These are phyloP conservation scores for Penicillium silybi DNA, from an alignment of 495 filamentous ascomycete genomes.

Conservation along the genomic window DNA sequence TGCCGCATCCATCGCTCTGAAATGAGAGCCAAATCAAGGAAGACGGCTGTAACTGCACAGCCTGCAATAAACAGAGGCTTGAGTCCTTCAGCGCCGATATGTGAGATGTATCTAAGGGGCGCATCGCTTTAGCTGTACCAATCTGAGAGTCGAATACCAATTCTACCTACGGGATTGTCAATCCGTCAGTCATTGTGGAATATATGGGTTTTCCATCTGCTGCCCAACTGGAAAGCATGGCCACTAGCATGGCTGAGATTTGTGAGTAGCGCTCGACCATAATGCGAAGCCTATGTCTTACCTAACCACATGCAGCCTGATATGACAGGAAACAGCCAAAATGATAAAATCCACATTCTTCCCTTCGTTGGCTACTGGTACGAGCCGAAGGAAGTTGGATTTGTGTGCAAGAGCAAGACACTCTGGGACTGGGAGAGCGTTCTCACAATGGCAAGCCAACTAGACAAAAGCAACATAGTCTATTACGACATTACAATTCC, in stretches of 20 bases:
- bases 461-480: not conserved
- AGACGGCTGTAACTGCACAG: conserved; percentile 64
- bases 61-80: conserved; percentile 80
- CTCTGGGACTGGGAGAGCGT: not conserved
- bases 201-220: conserved; percentile 53
- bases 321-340: not conserved
- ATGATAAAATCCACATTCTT: not conserved
- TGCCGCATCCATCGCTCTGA: conserved; percentile 72
- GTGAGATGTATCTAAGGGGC: conserved; percentile 50
- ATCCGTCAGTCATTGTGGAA: conserved; percentile 50
- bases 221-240: conserved; percentile 63
- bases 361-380: not conserved
- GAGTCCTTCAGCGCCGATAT: conserved; percentile 63
- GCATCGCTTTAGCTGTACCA: not conserved
- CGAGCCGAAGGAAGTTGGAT: not conserved
- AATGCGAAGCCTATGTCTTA: not conserved
- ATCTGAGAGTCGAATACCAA: not conserved
- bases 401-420: not conserved
- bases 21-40: conserved; percentile 71
- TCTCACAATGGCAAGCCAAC: not conserved
- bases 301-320: not conserved
- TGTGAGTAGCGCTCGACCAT: not conserved
- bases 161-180: conserved; percentile 59
- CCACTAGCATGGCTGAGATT: conserved; percentile 48
- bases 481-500: not conserved